Conservation (phyloP, 164 flowering plant genomes). For the Nymphaea thermarum region DNA sequence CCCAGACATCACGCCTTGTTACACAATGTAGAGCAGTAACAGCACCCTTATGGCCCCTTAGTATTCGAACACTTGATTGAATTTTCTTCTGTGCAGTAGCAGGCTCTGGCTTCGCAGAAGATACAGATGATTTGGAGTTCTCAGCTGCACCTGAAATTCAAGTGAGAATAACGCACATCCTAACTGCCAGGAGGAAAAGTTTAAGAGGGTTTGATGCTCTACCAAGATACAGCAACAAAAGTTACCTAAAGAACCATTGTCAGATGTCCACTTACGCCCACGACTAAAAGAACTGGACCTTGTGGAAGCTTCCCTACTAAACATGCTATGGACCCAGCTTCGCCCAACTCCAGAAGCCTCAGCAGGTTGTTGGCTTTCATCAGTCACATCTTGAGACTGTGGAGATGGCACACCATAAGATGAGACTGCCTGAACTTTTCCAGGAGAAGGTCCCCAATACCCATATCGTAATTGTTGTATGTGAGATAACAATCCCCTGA, state of each 20-base stretch:
- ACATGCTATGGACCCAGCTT: constrained; percentile 99
- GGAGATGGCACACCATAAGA: constrained; percentile 77
- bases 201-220: background rate
- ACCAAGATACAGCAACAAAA: background rate
- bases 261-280: constrained; percentile 71
- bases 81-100: constrained; percentile 59
- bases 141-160: constrained; percentile 40
- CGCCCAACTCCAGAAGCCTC: constrained; percentile 93
- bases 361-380: constrained; percentile 68
- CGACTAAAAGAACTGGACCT: constrained; percentile 64
- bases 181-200: background rate
- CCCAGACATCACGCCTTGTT: constrained; percentile 97
- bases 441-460: constrained; percentile 77
- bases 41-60: constrained; percentile 91
- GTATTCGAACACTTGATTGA: constrained; percentile 61
- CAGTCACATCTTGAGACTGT: constrained; percentile 44
- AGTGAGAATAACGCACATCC: background rate
- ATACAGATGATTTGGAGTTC: constrained; percentile 22
- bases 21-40: constrained; percentile 93
- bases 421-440: constrained; percentile 44
- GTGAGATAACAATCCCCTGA: constrained; percentile 82
- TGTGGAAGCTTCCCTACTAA: constrained; percentile 67
- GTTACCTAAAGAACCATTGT: constrained; percentile 42
- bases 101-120: constrained; percentile 53
- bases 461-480: constrained; percentile 68